Evolutionary conservation across 2,329 filamentous ascomycete species (phyloP).

Genomic region (Hymenoscyphus repandus): DNA sequence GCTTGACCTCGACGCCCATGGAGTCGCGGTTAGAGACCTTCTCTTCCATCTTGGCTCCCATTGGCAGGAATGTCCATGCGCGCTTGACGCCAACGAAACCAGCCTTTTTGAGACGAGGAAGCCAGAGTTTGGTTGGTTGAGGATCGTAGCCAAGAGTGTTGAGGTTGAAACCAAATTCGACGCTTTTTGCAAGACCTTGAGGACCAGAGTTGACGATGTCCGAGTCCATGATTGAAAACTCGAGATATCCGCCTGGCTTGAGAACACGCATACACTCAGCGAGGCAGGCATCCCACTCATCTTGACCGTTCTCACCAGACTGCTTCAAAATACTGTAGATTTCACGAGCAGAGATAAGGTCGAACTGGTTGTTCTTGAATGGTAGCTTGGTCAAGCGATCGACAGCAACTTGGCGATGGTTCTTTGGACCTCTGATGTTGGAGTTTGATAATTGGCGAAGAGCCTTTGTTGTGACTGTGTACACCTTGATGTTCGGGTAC

Average conservation of each 20-base stretch:
- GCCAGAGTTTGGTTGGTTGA: slow-evolving; percentile 73
- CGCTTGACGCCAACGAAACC: slow-evolving; percentile 79
- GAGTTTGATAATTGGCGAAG: slow-evolving; percentile 66
- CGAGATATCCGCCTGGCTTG: slow-evolving; percentile 87
- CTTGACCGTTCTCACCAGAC: slow-evolving; percentile 58
- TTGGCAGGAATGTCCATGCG: slow-evolving; percentile 83
- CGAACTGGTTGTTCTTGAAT: slow-evolving; percentile 81
- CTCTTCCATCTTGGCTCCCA: slow-evolving; percentile 54
- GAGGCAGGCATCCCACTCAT: slow-evolving; percentile 86
- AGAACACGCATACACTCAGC: slow-evolving; percentile 80
- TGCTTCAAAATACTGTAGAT: slow-evolving; percentile 81
- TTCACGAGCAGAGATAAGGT: slow-evolving; percentile 84
- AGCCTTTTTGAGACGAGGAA: slow-evolving; percentile 65
- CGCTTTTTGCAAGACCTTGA: slow-evolving; percentile 72
- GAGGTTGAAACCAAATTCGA: slow-evolving; percentile 88
- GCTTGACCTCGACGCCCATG: slow-evolving; percentile 39
- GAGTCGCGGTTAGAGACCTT: slow-evolving; percentile 35
- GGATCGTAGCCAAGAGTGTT: slow-evolving; percentile 89
- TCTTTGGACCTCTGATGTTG: slow-evolving; percentile 75
- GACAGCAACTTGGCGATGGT: slow-evolving; percentile 80
- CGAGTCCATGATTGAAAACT: slow-evolving; percentile 85
- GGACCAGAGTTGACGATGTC: slow-evolving; percentile 83
- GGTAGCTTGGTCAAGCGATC: slow-evolving; percentile 74
- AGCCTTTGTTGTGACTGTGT: slow-evolving; percentile 75
- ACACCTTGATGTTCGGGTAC: slow-evolving; percentile 79